Evolutionary conservation across 2,329 filamentous ascomycete genomes (phyloP), one percentile per base, ranked within the genome.

Genomic region (Pseudonectria foliicola): DNA sequence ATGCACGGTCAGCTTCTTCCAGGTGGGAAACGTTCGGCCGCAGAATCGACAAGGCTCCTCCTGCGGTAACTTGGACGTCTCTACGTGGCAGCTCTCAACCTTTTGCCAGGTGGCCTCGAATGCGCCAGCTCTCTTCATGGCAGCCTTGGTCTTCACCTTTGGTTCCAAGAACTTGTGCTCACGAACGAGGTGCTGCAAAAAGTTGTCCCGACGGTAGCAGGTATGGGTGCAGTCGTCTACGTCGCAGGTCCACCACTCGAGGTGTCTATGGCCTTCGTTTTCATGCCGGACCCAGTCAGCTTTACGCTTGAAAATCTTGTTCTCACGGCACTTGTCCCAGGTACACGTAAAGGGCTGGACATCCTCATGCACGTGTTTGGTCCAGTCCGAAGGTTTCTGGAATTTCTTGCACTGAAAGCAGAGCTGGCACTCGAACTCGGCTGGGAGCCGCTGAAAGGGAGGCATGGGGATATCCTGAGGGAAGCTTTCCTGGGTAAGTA

Each of bases 221-320:
- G 71, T 76, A 55, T 95, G 89, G 7, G 68, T 72, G 59, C 89
- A 95, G 44, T 90, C 87, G 4, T 80, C 74, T 13, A 88, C 75
- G 41, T 85, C 79, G 55, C 89, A 95, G 6, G 74, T 80, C 88
- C 88, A 95, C 80, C 85, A 92, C 53, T 95, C 88, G 3, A 94
- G 67, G 44, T 93, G 86, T 15, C 89, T 77, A 56, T 95, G 89
- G 16, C 84, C 80, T 60, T 95, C 89, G 48, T 90, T 94, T 56
- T 95, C 89, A 52, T 95, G 89, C 21, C 89, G 77, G 14, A 95
- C 87, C 89, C 89, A 95, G 56, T 95, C 89, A 11, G 89, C 89
- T 61, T 95, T 95, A 31, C 88, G 77, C 62, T 95, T 95, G 68
- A 95, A 95, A 25, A 86, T 88, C 60, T 93, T 94, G 13, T 85